Base-by-base conservation (phyloP, 1,284 basidiomycete genomes). In the Cutaneotrichosporon mucoides region DNA sequence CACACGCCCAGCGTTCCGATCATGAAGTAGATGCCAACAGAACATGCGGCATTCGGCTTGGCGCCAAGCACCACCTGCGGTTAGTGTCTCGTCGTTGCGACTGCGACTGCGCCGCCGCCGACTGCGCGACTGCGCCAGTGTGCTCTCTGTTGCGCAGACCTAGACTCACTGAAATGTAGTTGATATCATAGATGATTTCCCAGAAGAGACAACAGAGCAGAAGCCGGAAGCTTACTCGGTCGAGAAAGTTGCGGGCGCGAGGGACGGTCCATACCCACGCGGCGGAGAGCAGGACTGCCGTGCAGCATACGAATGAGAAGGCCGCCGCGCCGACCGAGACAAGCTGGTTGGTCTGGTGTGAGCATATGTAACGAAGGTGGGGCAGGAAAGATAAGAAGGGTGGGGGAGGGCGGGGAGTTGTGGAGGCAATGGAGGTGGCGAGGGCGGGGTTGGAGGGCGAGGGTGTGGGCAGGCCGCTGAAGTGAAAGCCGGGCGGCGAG, bases 201-300 rank as follows among this genome's bases (percentile, higher is more conserved):
- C 68, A 70, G 8, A 63, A 60, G 64, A 74, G 65, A 34, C 66
- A 61, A 57, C 65, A 67, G 6, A 71, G 42, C 6, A 74, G 56
- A 34, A 74, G 56, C n/a, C 72, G 44, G 44, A 74, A 72, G 36
- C 69, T 71, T 8, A 74, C 57, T 15, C 72, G 65, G 56, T 74
- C 63, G 10, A 74, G 60, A 33, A 61, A 59, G 37, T 65, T 61
- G 41, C 71, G 50, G 8, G 65, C 65, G 6, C 48, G 33, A 37
- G 41, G 60, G 33, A 62, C 57, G 4, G 53, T 56, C 47, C 58
- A 63, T 6, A 60, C 56, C 65, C 63, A 64, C 7, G 55, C 38
- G 4, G 62, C 47, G 10, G 61, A 34, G 45, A 53, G n/a, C 6
- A 67, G 61, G 52, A 65, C 53, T 42, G 56, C 16, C 33, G 60